phyloP scores from a whole-genome alignment of 2,329 filamentous ascomycete genomes.

The Monosporascus sp. region DNA sequence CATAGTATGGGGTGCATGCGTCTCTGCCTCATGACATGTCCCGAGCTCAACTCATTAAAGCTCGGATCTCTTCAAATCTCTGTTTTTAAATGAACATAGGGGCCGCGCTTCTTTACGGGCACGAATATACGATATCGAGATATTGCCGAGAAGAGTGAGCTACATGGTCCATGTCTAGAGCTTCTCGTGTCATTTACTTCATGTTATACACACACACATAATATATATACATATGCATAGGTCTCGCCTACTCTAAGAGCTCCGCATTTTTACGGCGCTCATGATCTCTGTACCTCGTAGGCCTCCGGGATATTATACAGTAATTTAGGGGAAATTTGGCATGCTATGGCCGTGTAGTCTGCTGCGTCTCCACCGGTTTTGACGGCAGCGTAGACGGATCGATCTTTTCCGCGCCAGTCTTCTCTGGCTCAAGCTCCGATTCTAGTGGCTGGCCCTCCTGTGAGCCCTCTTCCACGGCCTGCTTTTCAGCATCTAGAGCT shows the following conservation, averaged over 20 bases:
- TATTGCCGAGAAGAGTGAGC: too few relatives aligned
- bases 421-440: slow-evolving; percentile 2
- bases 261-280: background rate
- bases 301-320: too few relatives aligned
- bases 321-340: too few relatives aligned
- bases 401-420: slow-evolving; percentile 9
- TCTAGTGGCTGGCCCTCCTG: slow-evolving; percentile 6
- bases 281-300: too few relatives aligned
- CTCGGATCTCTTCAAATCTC: background rate
- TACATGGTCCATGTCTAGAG: too few relatives aligned
- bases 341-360: background rate
- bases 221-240: background rate
- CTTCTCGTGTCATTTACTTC: too few relatives aligned
- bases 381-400: slow-evolving; percentile 15
- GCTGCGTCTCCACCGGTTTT: slow-evolving; percentile 10
- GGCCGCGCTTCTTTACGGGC: too few relatives aligned
- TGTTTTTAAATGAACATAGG: too few relatives aligned
- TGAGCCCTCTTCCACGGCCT: background rate
- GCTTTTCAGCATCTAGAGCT: slow-evolving; percentile 6
- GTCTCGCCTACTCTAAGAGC: background rate
- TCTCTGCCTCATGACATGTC: background rate
- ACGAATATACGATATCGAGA: too few relatives aligned
- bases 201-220: background rate
- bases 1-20: background rate
- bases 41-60: background rate